phyloP scores from a whole-genome alignment of 192 early-diverging fungal species.

The Backusella mclennaniae region DNA sequence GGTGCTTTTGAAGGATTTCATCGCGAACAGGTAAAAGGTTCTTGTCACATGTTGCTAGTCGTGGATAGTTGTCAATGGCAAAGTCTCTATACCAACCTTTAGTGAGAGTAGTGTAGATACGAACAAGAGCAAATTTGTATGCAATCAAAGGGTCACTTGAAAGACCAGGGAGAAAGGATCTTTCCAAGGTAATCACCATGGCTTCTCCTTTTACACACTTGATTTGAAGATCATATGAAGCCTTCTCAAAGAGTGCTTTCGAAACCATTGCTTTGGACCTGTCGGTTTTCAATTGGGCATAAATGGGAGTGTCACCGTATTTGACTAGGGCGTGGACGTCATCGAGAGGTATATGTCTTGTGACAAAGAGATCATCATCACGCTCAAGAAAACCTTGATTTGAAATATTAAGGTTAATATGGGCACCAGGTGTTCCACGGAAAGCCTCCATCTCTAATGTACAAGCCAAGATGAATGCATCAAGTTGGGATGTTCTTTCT shows the following conservation, averaged over 20 bases:
- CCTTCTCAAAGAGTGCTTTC: background rate
- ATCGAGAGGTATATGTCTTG: background rate
- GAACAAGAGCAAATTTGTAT: background rate
- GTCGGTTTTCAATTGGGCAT: background rate
- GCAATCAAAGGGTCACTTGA: background rate
- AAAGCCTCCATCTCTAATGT: background rate
- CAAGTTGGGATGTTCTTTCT: background rate
- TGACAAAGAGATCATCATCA: background rate
- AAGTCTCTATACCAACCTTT: background rate
- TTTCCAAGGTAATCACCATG: background rate
- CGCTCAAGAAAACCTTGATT: background rate
- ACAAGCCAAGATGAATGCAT: background rate
- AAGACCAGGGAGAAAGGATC: background rate
- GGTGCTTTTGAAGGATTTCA: background rate
- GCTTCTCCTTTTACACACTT: background rate
- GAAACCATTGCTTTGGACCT: background rate
- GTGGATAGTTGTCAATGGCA: background rate
- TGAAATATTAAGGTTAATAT: background rate
- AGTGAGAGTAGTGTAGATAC: background rate
- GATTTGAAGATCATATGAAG: background rate
- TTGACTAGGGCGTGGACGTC: background rate
- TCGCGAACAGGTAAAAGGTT: background rate
- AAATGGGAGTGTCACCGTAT: background rate
- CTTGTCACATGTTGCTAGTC: background rate
- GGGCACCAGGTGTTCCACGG: background rate